A percentile compares a stretch with the other conserved stretches of the same genome.
Conservation (phyloP, 441 rosid species). For the Populus hybrid region DNA sequence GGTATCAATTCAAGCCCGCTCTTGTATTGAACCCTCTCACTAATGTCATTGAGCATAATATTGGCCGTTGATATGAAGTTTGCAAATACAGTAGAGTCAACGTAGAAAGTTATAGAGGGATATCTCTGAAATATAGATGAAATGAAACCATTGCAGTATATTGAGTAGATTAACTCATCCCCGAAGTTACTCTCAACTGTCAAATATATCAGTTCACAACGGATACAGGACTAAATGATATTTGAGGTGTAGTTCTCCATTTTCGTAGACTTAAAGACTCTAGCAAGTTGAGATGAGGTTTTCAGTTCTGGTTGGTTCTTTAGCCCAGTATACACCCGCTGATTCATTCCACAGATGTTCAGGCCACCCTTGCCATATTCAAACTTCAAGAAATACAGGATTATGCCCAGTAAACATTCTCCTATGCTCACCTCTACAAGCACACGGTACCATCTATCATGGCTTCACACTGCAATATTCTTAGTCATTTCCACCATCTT, state of each 20-base stretch:
- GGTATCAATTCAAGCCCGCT: not conserved
- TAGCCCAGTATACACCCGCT: not conserved
- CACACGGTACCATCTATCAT: not conserved
- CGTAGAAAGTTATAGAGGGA: not conserved
- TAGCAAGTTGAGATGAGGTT: not conserved
- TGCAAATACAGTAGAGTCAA: not conserved
- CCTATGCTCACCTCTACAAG: not conserved
- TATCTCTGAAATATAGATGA: too few relatives aligned
- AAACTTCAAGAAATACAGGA: not conserved
- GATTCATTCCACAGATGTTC: not conserved
- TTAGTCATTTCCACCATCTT: slow-evolving; percentile 6
- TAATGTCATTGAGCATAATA: not conserved
- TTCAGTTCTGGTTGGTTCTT: not conserved
- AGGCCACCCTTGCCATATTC: not conserved
- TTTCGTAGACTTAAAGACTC: not conserved
- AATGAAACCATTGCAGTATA: too few relatives aligned
- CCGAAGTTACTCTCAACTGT: not conserved
- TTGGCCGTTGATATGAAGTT: not conserved
- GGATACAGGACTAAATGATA: not conserved
- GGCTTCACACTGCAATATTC: slow-evolving; percentile 13
- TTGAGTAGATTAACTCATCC: not conserved
- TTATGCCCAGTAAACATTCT: not conserved
- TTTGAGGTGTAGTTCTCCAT: not conserved
- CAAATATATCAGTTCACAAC: not conserved
- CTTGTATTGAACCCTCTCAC: not conserved